Evolutionary conservation across 306 rosid species (phyloP), one percentile per base, ranked within the genome.

Genomic region (Pterocarpus santalinus): DNA sequence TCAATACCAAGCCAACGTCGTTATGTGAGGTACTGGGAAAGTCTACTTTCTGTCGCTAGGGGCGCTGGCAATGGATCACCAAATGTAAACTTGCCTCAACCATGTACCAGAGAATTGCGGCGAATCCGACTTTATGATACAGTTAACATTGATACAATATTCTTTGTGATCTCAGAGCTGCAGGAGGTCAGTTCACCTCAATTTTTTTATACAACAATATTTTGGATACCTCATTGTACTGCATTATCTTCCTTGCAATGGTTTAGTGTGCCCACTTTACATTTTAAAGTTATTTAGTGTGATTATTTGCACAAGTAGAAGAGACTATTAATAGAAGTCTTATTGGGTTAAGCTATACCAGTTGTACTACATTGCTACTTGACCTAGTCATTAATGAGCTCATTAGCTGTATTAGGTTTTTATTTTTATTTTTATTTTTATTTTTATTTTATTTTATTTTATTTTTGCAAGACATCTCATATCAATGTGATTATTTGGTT

Each of bases 1-100:
- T 95, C 99, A 5, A 95, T 93, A 87, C 99, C 98, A 83, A 95
- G 99, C 90, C 99, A 95, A 80, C 91, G 97, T 32, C 96, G 98
- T 36, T 93, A 90, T 10, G 98, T 93, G 47, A 80, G 84, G 56
- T 95, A 91, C 73, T 92, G 97, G 94, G 89, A 81, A 35, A 82
- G 73, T 28, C 33, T 87, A 13, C 93, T 95, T 78, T 86, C 93
- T 16, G 77, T 77, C 75, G 91, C 93, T 13, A 55, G 68, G 57
- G 88, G 85, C 14, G 32, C 79, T 53, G 74, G 70, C 58, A 33
- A 76, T 57, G 91, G 79, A 71, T 77, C 86, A 12, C 86, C 86
- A 36, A 65, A 5, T 2, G 97, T 93, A 83, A 88, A 67, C 38
- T 81, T 92, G 75, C 97, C 97, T 80, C 68, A 47, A 69, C 89